Conservation (phyloP, 106 monocot genomes). For the Triglochin maritima region DNA sequence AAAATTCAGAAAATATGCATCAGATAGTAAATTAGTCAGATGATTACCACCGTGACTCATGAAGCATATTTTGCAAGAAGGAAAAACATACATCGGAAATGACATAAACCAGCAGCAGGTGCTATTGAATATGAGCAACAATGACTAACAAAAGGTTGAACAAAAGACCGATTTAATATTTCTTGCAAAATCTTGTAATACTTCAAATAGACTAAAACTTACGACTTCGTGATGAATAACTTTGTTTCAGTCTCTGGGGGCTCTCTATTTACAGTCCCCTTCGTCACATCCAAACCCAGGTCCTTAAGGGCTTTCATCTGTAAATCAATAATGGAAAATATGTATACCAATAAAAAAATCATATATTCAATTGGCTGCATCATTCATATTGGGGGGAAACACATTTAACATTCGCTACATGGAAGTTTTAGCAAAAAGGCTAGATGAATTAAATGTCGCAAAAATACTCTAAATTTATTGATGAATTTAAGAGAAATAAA, state of each 20-base stretch:
- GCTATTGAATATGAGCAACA: too few species aligned
- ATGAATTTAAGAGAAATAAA: too few species aligned
- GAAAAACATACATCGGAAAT: too few species aligned
- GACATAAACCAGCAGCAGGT: too few species aligned
- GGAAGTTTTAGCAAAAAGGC: not conserved
- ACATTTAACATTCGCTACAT: too few species aligned
- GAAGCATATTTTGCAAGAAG: too few species aligned
- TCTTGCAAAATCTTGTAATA: not conserved
- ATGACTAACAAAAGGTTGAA: not conserved
- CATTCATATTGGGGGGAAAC: too few species aligned
- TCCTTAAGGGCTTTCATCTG: constrained; percentile 96
- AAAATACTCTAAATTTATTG: too few species aligned
- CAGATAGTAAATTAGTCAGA: too few species aligned
- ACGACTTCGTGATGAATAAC: constrained; percentile 51
- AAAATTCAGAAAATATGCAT: too few species aligned
- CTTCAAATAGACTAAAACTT: constrained; percentile 11
- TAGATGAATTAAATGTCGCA: too few species aligned
- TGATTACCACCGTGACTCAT: too few species aligned
- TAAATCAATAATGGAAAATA: not conserved
- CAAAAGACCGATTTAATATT: not conserved
- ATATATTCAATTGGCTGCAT: not conserved
- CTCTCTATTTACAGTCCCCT: constrained; percentile 65
- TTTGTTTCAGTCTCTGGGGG: constrained; percentile 46
- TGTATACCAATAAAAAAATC: not conserved
- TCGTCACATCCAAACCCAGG: constrained; percentile 83